These are phyloP conservation scores for Malus sieversii DNA, from an alignment of 306 rosid genomes.

Conservation along the genomic window DNA sequence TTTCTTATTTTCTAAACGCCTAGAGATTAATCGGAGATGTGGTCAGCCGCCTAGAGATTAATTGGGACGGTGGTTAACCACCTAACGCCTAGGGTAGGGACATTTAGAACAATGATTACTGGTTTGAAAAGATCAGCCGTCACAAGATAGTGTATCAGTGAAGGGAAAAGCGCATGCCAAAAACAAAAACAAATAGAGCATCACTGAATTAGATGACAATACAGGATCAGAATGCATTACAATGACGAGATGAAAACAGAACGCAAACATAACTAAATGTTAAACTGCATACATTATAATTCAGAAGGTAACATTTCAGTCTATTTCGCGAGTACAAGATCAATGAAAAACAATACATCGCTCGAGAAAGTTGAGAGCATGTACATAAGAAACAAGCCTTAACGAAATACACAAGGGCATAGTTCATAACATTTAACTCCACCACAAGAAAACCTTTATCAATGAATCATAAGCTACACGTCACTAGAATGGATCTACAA, in stretches of 20 bases:
- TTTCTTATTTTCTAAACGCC: no score
- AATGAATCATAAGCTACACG: not conserved
- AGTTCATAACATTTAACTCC: not conserved
- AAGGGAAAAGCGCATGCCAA: not conserved
- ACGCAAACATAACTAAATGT: not conserved
- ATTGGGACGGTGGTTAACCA: no score
- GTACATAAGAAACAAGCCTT: not conserved
- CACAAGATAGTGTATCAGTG: not conserved
- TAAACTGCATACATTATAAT: not conserved
- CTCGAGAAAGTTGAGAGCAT: not conserved
- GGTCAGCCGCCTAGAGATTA: no score
- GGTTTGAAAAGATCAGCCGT: not conserved
- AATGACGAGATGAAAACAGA: not conserved
- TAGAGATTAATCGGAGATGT: no score
- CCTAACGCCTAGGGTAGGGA: no score
- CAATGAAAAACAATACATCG: not conserved
- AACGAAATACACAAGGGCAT: not conserved
- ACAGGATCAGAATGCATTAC: not conserved
- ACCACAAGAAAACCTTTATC: not conserved
- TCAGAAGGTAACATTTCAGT: not conserved
- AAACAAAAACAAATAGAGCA: not conserved
- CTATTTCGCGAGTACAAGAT: not conserved
- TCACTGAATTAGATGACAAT: not conserved
- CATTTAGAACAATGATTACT: not conserved
- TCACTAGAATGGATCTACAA: conserved; percentile 19